A percentile compares a stretch with the other conserved stretches of the same genome.
phyloP scores from a whole-genome alignment of 148 eudicot species.

The Suaeda aralocaspica region DNA sequence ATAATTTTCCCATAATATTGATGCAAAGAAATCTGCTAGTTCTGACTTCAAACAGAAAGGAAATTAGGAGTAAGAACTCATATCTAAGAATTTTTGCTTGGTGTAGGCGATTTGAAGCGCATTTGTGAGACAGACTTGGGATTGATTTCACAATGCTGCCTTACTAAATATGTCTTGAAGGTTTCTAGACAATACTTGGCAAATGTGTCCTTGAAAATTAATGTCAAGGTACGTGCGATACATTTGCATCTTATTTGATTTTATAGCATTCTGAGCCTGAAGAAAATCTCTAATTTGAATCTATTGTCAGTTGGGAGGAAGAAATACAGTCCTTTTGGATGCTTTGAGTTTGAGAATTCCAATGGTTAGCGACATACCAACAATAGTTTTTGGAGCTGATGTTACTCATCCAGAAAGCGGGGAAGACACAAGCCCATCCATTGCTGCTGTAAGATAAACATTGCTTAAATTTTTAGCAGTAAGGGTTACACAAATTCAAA shows the following conservation, averaged over 20 bases:
- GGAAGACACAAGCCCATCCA: conserved; percentile 89
- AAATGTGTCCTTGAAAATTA: conserved; percentile 75
- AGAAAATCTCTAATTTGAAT: not conserved
- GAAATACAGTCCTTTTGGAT: conserved; percentile 77
- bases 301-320: conserved; percentile 60
- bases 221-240: conserved; percentile 60
- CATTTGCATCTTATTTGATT: not conserved
- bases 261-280: not conserved
- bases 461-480: not conserved
- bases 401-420: conserved; percentile 88
- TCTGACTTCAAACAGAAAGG: not conserved
- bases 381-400: conserved; percentile 94
- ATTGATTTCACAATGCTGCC: conserved; percentile 78
- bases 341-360: conserved; percentile 71
- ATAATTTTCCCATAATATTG: not conserved
- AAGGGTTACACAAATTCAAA: not conserved
- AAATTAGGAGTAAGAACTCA: not conserved
- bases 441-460: conserved; percentile 64
- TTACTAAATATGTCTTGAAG: conserved; percentile 67
- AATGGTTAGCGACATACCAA: conserved; percentile 79
- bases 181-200: conserved; percentile 71
- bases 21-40: not conserved
- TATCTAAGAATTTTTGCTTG: conserved; percentile 9
- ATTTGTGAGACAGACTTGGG: conserved; percentile 90
- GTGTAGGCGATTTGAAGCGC: conserved; percentile 70